These are phyloP conservation scores for Byssothecium circinans DNA, from an alignment of 2,329 filamentous ascomycete species.

Conservation along the genomic window DNA sequence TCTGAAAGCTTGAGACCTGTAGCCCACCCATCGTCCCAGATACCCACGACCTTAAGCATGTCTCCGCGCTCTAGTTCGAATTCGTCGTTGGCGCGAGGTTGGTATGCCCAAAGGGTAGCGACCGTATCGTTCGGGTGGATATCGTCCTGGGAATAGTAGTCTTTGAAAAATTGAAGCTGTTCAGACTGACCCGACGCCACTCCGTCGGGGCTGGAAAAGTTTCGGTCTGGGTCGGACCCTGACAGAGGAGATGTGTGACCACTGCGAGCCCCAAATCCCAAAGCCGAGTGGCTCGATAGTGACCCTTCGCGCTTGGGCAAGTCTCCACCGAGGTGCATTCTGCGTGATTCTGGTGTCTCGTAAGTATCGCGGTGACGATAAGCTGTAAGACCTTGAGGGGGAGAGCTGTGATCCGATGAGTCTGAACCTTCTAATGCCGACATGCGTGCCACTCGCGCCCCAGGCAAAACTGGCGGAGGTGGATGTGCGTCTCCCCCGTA, in stretches of 20 bases:
- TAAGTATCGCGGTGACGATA: conserved; percentile 55
- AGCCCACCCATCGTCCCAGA: conserved; percentile 99
- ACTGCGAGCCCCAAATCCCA: conserved; percentile 60
- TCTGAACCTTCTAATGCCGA: conserved; percentile 80
- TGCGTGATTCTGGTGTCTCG: conserved; percentile 70
- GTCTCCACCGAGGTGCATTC: conserved; percentile 41
- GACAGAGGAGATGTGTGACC: conserved; percentile 73
- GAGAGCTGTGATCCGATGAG: conserved; percentile 52
- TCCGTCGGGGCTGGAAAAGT: conserved; percentile 83
- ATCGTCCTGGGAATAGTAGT: conserved; percentile 97
- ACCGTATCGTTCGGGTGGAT: conserved; percentile 91
- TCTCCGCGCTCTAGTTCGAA: conserved; percentile 92
- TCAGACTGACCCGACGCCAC: conserved; percentile 89
- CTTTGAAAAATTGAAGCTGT: conserved; percentile 94
- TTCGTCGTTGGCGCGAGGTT: conserved; percentile 89
- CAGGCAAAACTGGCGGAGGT: conserved; percentile 64
- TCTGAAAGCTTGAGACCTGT: conserved; percentile 85
- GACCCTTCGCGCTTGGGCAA: conserved; percentile 77
- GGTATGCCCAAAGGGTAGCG: conserved; percentile 92
- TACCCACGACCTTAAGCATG: conserved; percentile 97
- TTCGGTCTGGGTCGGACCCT: conserved; percentile 50
- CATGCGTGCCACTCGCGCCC: conserved; percentile 92
- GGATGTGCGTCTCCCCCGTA: conserved; percentile 45
- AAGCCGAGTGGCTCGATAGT: conserved; percentile 78
- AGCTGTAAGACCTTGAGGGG: conserved; percentile 27